Evolutionary conservation across 2,329 filamentous ascomycete genomes (phyloP).

Genomic region (Neopestalotiopsis sp.): DNA sequence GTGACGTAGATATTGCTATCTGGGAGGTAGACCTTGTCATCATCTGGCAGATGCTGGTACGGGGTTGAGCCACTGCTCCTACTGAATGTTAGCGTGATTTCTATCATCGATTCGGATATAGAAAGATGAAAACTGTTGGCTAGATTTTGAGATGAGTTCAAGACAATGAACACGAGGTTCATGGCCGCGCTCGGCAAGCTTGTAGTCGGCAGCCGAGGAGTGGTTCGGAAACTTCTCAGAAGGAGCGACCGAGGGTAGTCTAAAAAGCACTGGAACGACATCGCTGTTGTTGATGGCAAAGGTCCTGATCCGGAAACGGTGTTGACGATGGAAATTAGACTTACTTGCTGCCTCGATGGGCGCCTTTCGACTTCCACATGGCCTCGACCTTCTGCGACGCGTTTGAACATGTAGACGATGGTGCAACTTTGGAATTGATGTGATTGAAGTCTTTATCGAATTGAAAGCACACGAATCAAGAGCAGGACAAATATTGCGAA

Average conservation of each 20-base stretch:
- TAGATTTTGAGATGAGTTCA: no score
- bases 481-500: neutral
- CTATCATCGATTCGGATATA: neutral
- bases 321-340: neutral
- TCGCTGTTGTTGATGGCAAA: neutral
- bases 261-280: neutral
- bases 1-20: constrained; percentile 28
- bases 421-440: no score
- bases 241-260: neutral
- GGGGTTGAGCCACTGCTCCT: constrained; percentile 8
- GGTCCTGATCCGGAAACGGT: neutral
- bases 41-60: constrained; percentile 11
- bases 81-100: constrained; percentile 14
- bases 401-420: neutral
- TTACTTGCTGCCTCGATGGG: constrained; percentile 17
- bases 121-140: neutral
- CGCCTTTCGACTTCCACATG: constrained; percentile 18
- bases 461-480: neutral
- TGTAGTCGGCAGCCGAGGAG: no score
- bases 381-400: neutral
- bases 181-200: no score
- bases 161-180: no score
- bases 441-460: no score
- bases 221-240: neutral
- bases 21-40: constrained; percentile 25